phyloP scores from a whole-genome alignment of 192 early-diverging fungal genomes.

The Funneliformis mosseae region DNA sequence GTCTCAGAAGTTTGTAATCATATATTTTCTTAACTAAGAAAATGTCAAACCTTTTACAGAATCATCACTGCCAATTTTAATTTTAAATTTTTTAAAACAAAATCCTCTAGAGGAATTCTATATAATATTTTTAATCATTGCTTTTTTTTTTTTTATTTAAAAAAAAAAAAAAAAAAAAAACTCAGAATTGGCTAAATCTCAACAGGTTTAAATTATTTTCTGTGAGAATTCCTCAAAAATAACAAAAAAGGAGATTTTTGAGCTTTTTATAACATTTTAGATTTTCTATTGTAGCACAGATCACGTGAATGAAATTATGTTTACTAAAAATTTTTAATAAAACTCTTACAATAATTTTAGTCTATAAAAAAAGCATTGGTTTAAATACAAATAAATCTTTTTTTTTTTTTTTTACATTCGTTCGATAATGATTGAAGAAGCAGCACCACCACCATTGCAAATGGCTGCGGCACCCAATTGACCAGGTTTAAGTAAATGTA shows the following conservation, averaged over 20 bases:
- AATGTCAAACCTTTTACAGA: background rate
- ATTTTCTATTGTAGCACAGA: no score
- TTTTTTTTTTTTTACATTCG: slow-evolving; percentile 49
- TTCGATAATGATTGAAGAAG: slow-evolving; percentile 70
- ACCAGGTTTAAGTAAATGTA: slow-evolving; percentile 78
- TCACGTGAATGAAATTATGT: no score
- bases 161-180: background rate
- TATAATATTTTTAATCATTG: background rate
- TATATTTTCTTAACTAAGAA: background rate
- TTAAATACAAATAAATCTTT: no score
- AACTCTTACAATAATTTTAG: no score
- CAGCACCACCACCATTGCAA: slow-evolving; percentile 86
- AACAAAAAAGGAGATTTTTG: background rate
- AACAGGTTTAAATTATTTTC: background rate
- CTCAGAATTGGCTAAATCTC: background rate
- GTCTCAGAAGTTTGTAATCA: background rate
- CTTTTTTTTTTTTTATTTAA: background rate
- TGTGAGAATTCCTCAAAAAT: background rate
- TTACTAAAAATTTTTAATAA: no score
- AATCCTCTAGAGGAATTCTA: background rate
- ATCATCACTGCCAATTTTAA: background rate
- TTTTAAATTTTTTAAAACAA: background rate
- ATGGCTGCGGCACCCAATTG: slow-evolving; percentile 80
- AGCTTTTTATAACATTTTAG: no score
- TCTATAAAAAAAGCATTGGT: no score